Conservation (phyloP, 2,329 filamentous ascomycete species). For the Drechslerella stenobrocha region DNA sequence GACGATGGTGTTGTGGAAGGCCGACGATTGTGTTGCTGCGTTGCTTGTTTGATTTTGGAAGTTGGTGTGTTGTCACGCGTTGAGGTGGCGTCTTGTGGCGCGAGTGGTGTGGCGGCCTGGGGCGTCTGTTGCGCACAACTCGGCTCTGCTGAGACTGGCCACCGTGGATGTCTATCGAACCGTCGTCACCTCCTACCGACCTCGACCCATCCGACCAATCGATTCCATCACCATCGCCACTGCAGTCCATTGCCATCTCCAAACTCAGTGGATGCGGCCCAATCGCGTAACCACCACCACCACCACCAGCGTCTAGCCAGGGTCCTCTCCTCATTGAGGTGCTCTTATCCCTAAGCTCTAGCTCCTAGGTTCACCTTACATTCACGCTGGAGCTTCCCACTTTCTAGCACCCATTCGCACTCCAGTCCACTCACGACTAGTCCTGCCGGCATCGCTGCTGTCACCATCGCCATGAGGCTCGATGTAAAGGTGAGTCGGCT, state of each 20-base stretch:
- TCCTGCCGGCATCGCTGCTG: background rate
- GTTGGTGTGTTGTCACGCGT: conserved; percentile 4
- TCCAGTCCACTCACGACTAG: conserved; percentile 5
- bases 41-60: background rate
- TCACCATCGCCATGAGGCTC: conserved; percentile 39
- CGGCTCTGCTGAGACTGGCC: background rate
- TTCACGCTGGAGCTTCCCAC: conserved; percentile 19
- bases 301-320: background rate
- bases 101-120: conserved; percentile 36
- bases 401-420: conserved; percentile 17
- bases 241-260: conserved; percentile 26
- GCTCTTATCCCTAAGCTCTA: conserved; percentile 21
- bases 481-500: conserved; percentile 35
- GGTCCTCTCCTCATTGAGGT: background rate
- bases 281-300: background rate
- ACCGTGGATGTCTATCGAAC: conserved; percentile 6
- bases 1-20: background rate
- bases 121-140: conserved; percentile 24
- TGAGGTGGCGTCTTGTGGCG: conserved; percentile 26
- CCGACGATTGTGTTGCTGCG: conserved; percentile 12
- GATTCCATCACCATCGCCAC: conserved; percentile 16
- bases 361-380: conserved; percentile 5
- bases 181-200: conserved; percentile 2
- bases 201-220: background rate
- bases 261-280: conserved; percentile 9